These are phyloP conservation scores for Huiozyma sinensis DNA, from an alignment of 805 yeast genomes.

Conservation along the genomic window DNA sequence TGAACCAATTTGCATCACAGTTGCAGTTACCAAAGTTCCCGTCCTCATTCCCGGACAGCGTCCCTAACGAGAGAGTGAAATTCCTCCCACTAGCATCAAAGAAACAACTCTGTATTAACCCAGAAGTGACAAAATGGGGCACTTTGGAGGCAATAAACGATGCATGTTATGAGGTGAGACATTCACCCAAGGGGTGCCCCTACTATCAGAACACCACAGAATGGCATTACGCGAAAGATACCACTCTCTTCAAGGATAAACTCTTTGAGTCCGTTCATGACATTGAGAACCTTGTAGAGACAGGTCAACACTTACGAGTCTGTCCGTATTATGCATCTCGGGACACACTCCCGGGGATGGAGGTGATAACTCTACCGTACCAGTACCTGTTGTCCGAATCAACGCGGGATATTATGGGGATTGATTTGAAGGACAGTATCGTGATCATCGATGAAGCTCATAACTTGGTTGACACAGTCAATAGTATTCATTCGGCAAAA, in stretches of 20 bases:
- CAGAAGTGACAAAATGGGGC: slow-evolving; percentile 39
- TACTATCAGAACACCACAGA: slow-evolving; percentile 23
- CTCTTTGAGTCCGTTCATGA: slow-evolving; percentile 50
- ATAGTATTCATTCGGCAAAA: slow-evolving; percentile 53
- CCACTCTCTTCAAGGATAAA: slow-evolving; percentile 40
- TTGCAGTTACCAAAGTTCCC: slow-evolving; percentile 51
- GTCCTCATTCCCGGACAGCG: slow-evolving; percentile 35
- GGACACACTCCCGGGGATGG: slow-evolving; percentile 46
- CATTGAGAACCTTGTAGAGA: slow-evolving; percentile 61
- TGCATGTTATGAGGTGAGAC: slow-evolving; percentile 59
- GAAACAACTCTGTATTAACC: slow-evolving; percentile 73
- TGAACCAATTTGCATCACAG: slow-evolving; percentile 71
- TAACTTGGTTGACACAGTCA: slow-evolving; percentile 68
- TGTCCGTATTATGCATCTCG: slow-evolving; percentile 83
- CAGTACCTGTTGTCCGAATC: slow-evolving; percentile 57
- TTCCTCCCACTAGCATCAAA: slow-evolving; percentile 73
- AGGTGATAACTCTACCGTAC: slow-evolving; percentile 76
- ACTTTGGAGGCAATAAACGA: slow-evolving; percentile 59
- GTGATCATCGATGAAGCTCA: slow-evolving; percentile 91
- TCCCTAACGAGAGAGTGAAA: slow-evolving; percentile 43
- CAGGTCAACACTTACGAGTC: slow-evolving; percentile 46
- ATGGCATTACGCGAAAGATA: slow-evolving; percentile 30
- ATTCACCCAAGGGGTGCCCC: slow-evolving; percentile 29
- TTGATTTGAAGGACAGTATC: slow-evolving; percentile 52
- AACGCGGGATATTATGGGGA: slow-evolving; percentile 47